A percentile compares a stretch with the other conserved stretches of the same genome.
Evolutionary conservation across 1,284 basidiomycete species (phyloP).

Genomic region (Pseudozyma pruni): DNA sequence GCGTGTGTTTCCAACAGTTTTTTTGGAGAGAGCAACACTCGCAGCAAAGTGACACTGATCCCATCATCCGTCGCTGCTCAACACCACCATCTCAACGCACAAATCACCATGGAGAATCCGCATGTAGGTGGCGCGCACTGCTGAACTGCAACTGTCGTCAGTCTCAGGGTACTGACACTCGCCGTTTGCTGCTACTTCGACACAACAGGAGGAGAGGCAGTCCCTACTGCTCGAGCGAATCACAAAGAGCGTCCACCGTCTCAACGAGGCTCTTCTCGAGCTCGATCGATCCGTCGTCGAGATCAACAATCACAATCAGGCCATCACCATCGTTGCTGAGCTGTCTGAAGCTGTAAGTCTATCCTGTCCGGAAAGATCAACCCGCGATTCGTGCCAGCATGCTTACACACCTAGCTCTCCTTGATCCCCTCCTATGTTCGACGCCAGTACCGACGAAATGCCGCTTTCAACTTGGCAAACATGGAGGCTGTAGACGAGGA

Average conservation of each 20-base stretch:
- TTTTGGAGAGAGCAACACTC: slow-evolving; percentile 30
- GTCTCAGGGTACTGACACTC: background rate
- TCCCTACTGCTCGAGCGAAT: slow-evolving; percentile 88
- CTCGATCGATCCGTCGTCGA: slow-evolving; percentile 78
- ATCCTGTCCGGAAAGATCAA: background rate
- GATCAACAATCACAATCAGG: slow-evolving; percentile 65
- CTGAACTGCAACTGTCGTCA: background rate
- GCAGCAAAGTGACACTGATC: slow-evolving; percentile 4
- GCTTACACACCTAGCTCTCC: background rate
- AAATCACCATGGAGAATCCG: slow-evolving; percentile 34
- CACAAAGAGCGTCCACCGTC: slow-evolving; percentile 83
- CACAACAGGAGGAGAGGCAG: slow-evolving; percentile 82
- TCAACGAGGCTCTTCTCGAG: slow-evolving; percentile 71
- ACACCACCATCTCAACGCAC: slow-evolving; percentile 9
- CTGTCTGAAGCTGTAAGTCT: slow-evolving; percentile 62
- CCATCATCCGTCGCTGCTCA: slow-evolving; percentile 7
- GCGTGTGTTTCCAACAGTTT: slow-evolving; percentile 25
- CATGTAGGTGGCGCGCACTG: slow-evolving; percentile 12
- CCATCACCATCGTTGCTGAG: slow-evolving; percentile 61
- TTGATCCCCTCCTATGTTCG: background rate
- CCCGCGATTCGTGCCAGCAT: background rate
- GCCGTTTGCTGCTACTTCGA: background rate
- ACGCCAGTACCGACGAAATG: slow-evolving; percentile 61
- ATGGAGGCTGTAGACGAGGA: slow-evolving; percentile 51
- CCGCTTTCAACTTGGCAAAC: slow-evolving; percentile 63